phyloP scores from a whole-genome alignment of 78 protist genomes.

The Chrysochromulina parva region DNA sequence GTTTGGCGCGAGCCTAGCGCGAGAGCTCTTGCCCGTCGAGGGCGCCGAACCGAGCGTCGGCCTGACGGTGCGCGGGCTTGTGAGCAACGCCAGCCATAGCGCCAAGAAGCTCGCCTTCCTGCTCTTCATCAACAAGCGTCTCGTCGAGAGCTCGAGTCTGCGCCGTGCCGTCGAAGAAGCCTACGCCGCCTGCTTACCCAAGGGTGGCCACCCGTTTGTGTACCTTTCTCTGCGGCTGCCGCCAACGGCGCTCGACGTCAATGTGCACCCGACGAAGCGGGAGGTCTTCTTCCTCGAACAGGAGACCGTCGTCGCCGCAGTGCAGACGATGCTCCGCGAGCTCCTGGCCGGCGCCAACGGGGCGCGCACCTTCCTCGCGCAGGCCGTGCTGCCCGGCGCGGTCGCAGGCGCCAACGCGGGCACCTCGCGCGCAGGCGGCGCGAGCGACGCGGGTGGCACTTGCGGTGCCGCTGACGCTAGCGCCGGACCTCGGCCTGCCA shows the following conservation, averaged over 20 bases:
- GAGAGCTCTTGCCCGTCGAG: conserved; percentile 52
- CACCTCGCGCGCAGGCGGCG: no score
- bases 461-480: no score
- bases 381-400: neutral
- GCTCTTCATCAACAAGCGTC: conserved; percentile 90
- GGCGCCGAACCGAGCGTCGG: neutral
- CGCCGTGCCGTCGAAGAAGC: conserved; percentile 61
- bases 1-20: conserved; percentile 65
- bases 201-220: conserved; percentile 76
- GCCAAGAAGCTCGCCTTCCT: conserved; percentile 59
- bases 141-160: conserved; percentile 80
- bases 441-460: no score
- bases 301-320: conserved; percentile 35
- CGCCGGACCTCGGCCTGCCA: no score
- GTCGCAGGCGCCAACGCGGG: neutral
- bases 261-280: conserved; percentile 97
- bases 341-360: conserved; percentile 28
- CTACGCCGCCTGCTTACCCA: conserved; percentile 78
- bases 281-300: conserved; percentile 77
- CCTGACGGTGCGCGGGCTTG: conserved; percentile 43
- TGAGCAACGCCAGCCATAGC: conserved; percentile 75
- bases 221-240: conserved; percentile 71
- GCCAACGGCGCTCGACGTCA: conserved; percentile 89
- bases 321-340: conserved; percentile 3
- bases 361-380: conserved; percentile 43